A percentile compares a stretch with the other conserved stretches of the same genome.
These are phyloP conservation scores for Myxozyma neglecta DNA, from an alignment of 805 yeast species.

Conservation along the genomic window DNA sequence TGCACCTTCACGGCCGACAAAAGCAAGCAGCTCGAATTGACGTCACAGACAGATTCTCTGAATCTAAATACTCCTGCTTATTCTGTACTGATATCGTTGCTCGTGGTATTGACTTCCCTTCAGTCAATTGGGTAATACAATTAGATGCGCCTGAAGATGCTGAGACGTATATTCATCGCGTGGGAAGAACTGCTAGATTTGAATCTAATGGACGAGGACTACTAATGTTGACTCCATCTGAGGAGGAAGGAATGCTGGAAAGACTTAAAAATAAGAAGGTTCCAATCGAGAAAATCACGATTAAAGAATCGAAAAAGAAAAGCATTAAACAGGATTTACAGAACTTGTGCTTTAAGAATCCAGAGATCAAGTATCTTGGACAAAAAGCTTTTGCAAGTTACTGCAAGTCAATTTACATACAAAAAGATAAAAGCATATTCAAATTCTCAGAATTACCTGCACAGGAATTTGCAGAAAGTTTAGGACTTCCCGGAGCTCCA, in stretches of 20 bases:
- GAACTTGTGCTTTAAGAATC: slow-evolving; percentile 85
- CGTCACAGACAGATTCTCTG: slow-evolving; percentile 93
- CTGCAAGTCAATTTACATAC: slow-evolving; percentile 78
- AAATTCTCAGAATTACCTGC: slow-evolving; percentile 72
- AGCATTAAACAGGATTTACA: slow-evolving; percentile 82
- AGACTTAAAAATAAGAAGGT: slow-evolving; percentile 64
- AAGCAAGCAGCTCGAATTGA: slow-evolving; percentile 96
- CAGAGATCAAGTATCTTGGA: slow-evolving; percentile 87
- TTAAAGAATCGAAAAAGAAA: slow-evolving; percentile 69
- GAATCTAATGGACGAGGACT: slow-evolving; percentile 82
- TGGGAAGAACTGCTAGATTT: slow-evolving; percentile 97
- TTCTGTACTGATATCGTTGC: slow-evolving; percentile 99
- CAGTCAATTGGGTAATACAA: slow-evolving; percentile 98
- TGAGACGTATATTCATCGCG: slow-evolving; percentile 97
- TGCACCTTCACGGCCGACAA: slow-evolving; percentile 96
- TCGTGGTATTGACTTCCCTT: slow-evolving; percentile 96
- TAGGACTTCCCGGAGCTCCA: slow-evolving; percentile 97
- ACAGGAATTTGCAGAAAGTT: slow-evolving; percentile 79
- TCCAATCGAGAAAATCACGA: slow-evolving; percentile 68
- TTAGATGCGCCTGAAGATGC: slow-evolving; percentile 99
- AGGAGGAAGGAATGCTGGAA: slow-evolving; percentile 71
- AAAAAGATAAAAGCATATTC: slow-evolving; percentile 84
- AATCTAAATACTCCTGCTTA: slow-evolving; percentile 83
- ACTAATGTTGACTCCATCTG: slow-evolving; percentile 79
- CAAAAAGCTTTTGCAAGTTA: slow-evolving; percentile 96